Evolutionary conservation across 306 rosid species (phyloP), one percentile per base, ranked within the genome.

Genomic region (Castanea crenata): DNA sequence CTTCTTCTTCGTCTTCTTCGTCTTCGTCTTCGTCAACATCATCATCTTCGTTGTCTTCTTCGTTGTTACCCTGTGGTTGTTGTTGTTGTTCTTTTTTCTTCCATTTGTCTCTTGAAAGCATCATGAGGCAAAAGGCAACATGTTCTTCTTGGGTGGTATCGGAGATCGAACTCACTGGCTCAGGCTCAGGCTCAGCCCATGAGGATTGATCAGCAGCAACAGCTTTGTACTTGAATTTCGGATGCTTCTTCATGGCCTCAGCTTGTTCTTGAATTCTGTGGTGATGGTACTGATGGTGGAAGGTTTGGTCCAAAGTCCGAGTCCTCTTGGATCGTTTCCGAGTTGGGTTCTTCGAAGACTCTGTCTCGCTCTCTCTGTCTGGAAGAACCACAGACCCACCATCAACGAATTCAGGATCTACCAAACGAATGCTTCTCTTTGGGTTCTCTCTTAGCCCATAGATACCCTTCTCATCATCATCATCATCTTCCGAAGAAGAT

Each of bases 71-170:
- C 16, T 51, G 78, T 21, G 52, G 34, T 9, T 23, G 54, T 46
- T 11, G 54, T 46, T 11, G 34, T 55, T 76, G 52, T 4, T 78
- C 71, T 31, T 75, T 78, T 11, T 59, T 63, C 69, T 59, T 87
- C 98, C 98, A 93, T 65, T 83, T 83, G 80, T 95, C 97, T 4
- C 97, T 90, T 1, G 98, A 95, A 15, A 95, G 78, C 93, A 91
- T 82, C 93, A 95, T 91, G 67, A 95, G 92, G 59, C 96, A 93
- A 41, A 89, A 89, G 4, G 99, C 98, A 1, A 95, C 83, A 54
- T 88, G 91, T 80, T 95, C 97, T 21, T 93, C 97, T 1, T 96
- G 80, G 1, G 99, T 88, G 3, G 89, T 74, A 18, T 89, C 92
- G 1, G 99, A 95, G 58, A 84, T 85, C 3, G 97, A 93, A 71